These are phyloP conservation scores for Puccinia coronata DNA, from an alignment of 1,284 basidiomycete species.

Conservation along the genomic window DNA sequence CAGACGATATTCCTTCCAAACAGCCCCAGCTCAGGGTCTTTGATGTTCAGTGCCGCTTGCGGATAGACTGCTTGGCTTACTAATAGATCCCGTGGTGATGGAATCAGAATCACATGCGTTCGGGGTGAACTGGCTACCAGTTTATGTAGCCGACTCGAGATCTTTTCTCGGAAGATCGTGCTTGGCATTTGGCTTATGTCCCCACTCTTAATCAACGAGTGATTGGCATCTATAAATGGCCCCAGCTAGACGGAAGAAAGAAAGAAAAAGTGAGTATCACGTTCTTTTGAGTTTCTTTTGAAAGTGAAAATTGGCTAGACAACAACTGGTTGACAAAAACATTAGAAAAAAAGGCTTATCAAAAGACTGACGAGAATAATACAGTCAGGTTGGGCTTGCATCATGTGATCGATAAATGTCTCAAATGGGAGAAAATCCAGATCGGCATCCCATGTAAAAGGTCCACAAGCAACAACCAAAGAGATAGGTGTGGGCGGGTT, in stretches of 20 bases:
- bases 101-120: slow-evolving; percentile 74
- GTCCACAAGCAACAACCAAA: slow-evolving; percentile 73
- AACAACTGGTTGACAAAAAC: too few relatives aligned
- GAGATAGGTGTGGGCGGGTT: slow-evolving; percentile 64
- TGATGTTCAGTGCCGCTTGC: slow-evolving; percentile 63
- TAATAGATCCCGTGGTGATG: slow-evolving; percentile 77
- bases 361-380: slow-evolving; percentile 70
- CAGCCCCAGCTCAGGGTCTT: slow-evolving; percentile 34
- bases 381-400: slow-evolving; percentile 70
- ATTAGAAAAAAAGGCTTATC: too few relatives aligned
- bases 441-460: slow-evolving; percentile 76
- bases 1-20: slow-evolving; percentile 62
- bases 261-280: slow-evolving; percentile 2
- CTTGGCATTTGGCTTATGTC: slow-evolving; percentile 69
- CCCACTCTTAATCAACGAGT: slow-evolving; percentile 72
- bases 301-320: not conserved
- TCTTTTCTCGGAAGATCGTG: slow-evolving; percentile 71
- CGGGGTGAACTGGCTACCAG: slow-evolving; percentile 69
- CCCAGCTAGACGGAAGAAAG: slow-evolving; percentile 67
- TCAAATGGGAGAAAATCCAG: slow-evolving; percentile 73
- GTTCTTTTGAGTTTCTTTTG: slow-evolving; percentile 3
- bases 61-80: slow-evolving; percentile 82
- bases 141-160: slow-evolving; percentile 66
- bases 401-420: slow-evolving; percentile 66
- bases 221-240: slow-evolving; percentile 79